Base-by-base conservation (phyloP, 139 green algal species). In the Picochlorum sp. region DNA sequence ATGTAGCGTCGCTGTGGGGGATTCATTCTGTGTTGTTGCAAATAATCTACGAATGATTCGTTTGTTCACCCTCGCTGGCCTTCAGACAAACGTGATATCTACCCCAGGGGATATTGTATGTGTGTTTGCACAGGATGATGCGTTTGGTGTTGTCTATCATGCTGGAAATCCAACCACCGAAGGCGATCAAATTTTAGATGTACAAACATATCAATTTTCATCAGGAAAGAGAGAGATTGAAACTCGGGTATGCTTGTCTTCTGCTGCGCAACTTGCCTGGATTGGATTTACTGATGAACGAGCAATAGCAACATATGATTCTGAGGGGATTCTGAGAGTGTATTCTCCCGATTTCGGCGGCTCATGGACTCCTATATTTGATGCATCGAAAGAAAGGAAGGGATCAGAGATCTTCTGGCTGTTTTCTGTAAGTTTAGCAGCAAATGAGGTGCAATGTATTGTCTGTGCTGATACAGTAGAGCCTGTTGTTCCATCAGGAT, bases 221-320 rank as follows among this genome's bases (percentile, higher is more conserved):
- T 60, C 63, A 24, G 41, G 66, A 34, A 49, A 49, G 28, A 45
- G 79, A 65, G n/a, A 77, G 21, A 50, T 34, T 37, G 16, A 21
- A 4, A 75, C 75, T 0, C 21, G 34, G 38, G 68, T 96, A 49
- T 69, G 77, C n/a, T 61, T 95, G 13, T 79, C 59, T 18, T 72
- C 71, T 0, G 68, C 66, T 6, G 57, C 78, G 4, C 69, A 58
- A 4, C 71, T 96, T 26, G 62, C 76, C 18, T 96, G 89, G 89
- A 67, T 96, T 45, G 87, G 78, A 24, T 92, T 90, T 77, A 84
- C 62, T 47, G 81, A 90, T 45, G 80, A 85, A 45, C 80, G 81
- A 1, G 50, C 79, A 34, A 73, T 89, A 10, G 76, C 78, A 2
- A 55, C 78, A 11, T 79, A 77, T 26, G 89, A 96, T 67, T 80